Evolutionary conservation across 73 alveolate species (phyloP).

Genomic region (Blepharisma japonicum): DNA sequence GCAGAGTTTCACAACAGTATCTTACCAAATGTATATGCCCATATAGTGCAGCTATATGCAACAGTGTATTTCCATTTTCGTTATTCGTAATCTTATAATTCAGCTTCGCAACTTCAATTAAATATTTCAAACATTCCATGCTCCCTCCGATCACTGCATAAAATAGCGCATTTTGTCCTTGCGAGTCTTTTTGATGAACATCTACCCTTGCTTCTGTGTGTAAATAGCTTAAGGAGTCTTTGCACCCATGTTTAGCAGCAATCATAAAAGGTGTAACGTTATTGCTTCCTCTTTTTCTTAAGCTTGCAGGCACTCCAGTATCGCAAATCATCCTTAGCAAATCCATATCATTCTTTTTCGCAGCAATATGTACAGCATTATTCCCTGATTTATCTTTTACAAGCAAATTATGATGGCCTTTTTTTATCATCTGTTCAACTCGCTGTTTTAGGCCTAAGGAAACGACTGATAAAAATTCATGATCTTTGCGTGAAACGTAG

Average conservation of each 20-base stretch:
- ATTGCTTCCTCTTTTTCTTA: background rate
- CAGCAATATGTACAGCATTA: conserved; percentile 23
- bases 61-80: background rate
- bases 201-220: conserved; percentile 22
- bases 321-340: conserved; percentile 16
- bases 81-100: background rate
- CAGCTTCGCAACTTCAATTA: background rate
- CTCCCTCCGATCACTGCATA: conserved; percentile 26
- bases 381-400: conserved; percentile 2
- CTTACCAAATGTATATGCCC: background rate
- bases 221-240: background rate
- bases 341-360: conserved; percentile 19
- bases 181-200: background rate
- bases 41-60: background rate
- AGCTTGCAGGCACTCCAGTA: conserved; percentile 23
- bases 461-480: conserved; percentile 20
- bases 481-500: background rate
- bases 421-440: background rate
- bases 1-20: conserved; percentile 9
- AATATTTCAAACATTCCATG: conserved; percentile 3
- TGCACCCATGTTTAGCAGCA: conserved; percentile 23
- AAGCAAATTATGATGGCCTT: conserved; percentile 13
- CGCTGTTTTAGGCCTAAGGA: conserved; percentile 18
- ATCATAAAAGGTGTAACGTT: conserved; percentile 17
- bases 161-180: conserved; percentile 1